Conservation (phyloP, 306 rosid genomes). For the Quercus ilex region DNA sequence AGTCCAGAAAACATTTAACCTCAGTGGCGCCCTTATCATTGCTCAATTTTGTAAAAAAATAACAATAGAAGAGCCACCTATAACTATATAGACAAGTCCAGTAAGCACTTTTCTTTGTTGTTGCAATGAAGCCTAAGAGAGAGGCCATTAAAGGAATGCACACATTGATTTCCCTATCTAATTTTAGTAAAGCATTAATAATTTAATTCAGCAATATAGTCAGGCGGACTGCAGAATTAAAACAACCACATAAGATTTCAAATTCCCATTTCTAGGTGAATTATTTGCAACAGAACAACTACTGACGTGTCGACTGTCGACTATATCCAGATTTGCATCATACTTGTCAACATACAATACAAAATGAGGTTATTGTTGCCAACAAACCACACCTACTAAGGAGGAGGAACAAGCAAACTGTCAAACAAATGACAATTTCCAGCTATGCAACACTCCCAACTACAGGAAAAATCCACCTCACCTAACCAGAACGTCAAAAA, state of each 20-base stretch:
- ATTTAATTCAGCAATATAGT: background rate
- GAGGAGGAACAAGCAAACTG: background rate
- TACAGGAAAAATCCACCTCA: background rate
- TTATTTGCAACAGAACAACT: conserved; percentile 1
- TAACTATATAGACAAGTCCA: background rate
- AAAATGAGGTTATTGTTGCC: background rate
- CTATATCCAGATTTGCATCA: background rate
- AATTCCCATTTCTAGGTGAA: conserved; percentile 1
- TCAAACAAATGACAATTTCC: background rate
- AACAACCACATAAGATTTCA: background rate
- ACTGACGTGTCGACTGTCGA: background rate
- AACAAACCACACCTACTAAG: background rate
- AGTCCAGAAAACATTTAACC: background rate
- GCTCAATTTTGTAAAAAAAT: background rate
- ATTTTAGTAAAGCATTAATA: background rate
- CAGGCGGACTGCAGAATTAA: background rate
- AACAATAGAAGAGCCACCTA: background rate
- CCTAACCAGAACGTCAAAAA: background rate
- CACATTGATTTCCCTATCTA: background rate
- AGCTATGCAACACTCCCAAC: background rate
- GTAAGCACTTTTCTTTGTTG: background rate
- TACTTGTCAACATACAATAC: background rate
- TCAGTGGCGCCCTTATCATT: background rate
- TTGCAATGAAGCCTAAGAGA: background rate
- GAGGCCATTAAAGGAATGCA: too few species aligned